phyloP scores from a whole-genome alignment of 306 rosid genomes.

The Prunus campanulata region DNA sequence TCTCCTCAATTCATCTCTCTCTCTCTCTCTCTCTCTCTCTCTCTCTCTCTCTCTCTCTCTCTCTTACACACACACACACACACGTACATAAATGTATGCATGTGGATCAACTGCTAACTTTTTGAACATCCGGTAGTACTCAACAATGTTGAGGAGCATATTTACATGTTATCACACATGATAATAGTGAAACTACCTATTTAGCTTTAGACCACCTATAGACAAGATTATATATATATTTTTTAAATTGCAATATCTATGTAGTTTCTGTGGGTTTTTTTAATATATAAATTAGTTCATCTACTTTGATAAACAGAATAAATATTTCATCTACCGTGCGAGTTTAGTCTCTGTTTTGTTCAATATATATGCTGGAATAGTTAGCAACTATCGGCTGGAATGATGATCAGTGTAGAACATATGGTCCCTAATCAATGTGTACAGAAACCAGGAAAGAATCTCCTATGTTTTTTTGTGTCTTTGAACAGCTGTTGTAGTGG shows the following conservation, averaged over 20 bases:
- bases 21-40: slow-evolving; percentile 8
- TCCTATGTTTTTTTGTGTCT: background rate
- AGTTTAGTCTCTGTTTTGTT: background rate
- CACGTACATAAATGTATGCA: no score
- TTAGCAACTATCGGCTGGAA: background rate
- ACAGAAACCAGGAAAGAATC: background rate
- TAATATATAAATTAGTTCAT: background rate
- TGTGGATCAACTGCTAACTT: no score
- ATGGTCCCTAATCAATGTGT: background rate
- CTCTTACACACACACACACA: background rate
- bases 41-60: background rate
- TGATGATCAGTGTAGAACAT: background rate
- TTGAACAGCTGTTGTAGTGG: background rate
- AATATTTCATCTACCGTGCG: background rate
- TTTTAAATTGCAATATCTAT: background rate
- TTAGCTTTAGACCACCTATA: no score
- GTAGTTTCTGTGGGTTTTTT: background rate
- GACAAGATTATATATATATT: background rate
- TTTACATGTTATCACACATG: no score
- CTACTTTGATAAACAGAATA: no score
- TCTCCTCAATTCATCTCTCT: slow-evolving; percentile 18
- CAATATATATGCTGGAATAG: background rate
- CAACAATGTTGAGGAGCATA: no score
- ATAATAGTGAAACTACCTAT: no score
- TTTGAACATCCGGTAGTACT: no score